phyloP scores from a whole-genome alignment of 352 stramenopile genomes.

The Phytophthora litchii region DNA sequence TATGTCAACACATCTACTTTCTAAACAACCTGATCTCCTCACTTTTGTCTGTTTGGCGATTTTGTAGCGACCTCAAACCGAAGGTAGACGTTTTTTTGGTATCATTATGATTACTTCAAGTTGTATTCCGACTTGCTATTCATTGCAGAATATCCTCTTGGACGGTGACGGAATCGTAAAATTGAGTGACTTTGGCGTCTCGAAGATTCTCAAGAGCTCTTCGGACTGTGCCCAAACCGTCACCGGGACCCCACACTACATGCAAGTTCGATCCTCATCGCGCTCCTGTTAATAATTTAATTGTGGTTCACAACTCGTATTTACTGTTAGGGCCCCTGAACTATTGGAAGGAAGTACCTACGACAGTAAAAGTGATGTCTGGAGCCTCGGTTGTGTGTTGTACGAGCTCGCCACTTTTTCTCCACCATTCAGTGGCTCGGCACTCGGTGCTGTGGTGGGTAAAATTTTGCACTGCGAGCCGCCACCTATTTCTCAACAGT shows the following conservation, averaged over 20 bases:
- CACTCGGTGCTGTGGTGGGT: conserved; percentile 62
- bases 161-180: conserved; percentile 67
- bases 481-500: conserved; percentile 29
- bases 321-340: conserved; percentile 61
- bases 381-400: conserved; percentile 86
- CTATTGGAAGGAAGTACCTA: conserved; percentile 70
- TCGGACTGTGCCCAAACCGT: conserved; percentile 58
- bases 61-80: conserved; percentile 60
- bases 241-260: conserved; percentile 80
- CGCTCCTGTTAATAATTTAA: neutral
- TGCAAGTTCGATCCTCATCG: conserved; percentile 38
- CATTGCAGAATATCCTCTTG: conserved; percentile 55
- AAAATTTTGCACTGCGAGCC: conserved; percentile 52
- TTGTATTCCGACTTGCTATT: neutral
- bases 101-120: too few relatives aligned
- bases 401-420: conserved; percentile 70
- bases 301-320: conserved; percentile 3
- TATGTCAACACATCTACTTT: conserved; percentile 13
- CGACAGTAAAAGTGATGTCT: conserved; percentile 78
- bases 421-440: conserved; percentile 66
- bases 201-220: conserved; percentile 47
- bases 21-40: neutral
- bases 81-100: conserved; percentile 31
- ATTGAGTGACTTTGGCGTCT: conserved; percentile 75
- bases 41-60: neutral